These are phyloP conservation scores for Fusarium papillatum DNA, from an alignment of 2,329 filamentous ascomycete species.

Conservation along the genomic window DNA sequence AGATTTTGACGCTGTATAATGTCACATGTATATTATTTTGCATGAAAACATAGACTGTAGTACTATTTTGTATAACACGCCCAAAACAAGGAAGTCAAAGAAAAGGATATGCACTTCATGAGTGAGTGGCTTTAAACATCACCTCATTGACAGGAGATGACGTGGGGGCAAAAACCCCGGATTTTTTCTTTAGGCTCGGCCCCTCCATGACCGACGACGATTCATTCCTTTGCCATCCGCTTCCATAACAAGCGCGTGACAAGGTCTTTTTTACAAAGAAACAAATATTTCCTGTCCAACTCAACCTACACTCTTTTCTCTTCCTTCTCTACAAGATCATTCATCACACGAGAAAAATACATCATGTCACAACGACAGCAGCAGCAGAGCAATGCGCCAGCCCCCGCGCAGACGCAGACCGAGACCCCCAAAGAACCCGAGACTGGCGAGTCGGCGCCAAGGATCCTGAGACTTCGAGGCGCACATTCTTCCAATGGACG, in stretches of 20 bases:
- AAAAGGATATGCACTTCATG: not conserved
- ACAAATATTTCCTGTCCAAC: not conserved
- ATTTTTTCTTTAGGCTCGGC: conserved; percentile 26
- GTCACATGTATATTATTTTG: conserved; percentile 22
- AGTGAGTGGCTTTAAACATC: conserved; percentile 8
- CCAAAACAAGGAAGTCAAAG: not conserved
- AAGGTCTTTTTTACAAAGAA: conserved; percentile 2
- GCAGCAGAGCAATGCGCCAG: conserved; percentile 41
- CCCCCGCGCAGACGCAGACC: conserved; percentile 52
- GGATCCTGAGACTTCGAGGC: conserved; percentile 66
- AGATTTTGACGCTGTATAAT: conserved; percentile 26
- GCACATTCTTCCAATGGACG: conserved; percentile 61
- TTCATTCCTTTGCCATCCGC: conserved; percentile 31
- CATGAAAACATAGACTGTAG: conserved; percentile 19
- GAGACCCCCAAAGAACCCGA: conserved; percentile 43
- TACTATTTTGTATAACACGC: conserved; percentile 24
- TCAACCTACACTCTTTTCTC: not conserved
- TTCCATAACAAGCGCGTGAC: conserved; percentile 31
- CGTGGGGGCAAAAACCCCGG: conserved; percentile 35
- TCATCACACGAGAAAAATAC: not conserved
- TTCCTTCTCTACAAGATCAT: not conserved
- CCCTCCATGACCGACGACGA: conserved; percentile 31
- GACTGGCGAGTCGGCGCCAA: conserved; percentile 47
- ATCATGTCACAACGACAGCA: conserved; percentile 51
- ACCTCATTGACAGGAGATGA: conserved; percentile 23